Evolutionary conservation across 768 basidiomycete genomes (phyloP).

Genomic region (Xerocomus brunneocitrinus): DNA sequence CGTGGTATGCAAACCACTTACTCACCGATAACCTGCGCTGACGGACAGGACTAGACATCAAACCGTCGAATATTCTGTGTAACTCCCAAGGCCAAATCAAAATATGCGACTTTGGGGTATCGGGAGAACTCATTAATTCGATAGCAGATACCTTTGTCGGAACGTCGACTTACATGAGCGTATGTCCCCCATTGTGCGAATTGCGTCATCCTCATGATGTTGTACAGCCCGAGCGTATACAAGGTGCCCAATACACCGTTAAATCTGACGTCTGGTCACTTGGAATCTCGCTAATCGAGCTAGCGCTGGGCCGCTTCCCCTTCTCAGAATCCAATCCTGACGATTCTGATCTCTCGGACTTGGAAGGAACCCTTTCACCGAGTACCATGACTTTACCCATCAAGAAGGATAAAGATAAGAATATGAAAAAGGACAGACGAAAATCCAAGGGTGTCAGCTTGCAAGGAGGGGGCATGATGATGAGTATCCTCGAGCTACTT

Average conservation of each 20-base stretch:
- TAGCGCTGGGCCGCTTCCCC: slow-evolving; percentile 95
- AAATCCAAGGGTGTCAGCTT: slow-evolving; percentile 91
- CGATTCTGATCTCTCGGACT: slow-evolving; percentile 73
- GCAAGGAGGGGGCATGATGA: slow-evolving; percentile 94
- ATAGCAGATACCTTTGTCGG: slow-evolving; percentile 99
- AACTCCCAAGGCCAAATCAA: slow-evolving; percentile 96
- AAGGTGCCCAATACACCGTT: slow-evolving; percentile 96
- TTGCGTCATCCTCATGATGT: slow-evolving; percentile 13
- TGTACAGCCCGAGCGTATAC: slow-evolving; percentile 93
- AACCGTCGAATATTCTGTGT: slow-evolving; percentile 95
- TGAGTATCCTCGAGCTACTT: slow-evolving; percentile 94
- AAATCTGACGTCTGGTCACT: slow-evolving; percentile 99
- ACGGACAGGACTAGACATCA: slow-evolving; percentile 69
- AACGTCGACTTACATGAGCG: slow-evolving; percentile 99
- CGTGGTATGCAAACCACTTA: slow-evolving; percentile 61
- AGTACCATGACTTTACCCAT: slow-evolving; percentile 42
- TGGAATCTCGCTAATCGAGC: slow-evolving; percentile 94
- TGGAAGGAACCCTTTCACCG: slow-evolving; percentile 78
- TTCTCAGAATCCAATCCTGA: slow-evolving; percentile 80
- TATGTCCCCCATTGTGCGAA: slow-evolving; percentile 39
- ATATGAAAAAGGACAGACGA: slow-evolving; percentile 69
- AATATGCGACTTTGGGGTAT: slow-evolving; percentile 99
- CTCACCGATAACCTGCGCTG: slow-evolving; percentile 6
- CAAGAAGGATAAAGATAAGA: slow-evolving; percentile 38
- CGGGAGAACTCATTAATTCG: slow-evolving; percentile 97